Percentiles rank a stretch among this genome's conserved stretches.
Evolutionary conservation across 1,284 basidiomycete species (phyloP).

Genomic region (Leccinum laetum): DNA sequence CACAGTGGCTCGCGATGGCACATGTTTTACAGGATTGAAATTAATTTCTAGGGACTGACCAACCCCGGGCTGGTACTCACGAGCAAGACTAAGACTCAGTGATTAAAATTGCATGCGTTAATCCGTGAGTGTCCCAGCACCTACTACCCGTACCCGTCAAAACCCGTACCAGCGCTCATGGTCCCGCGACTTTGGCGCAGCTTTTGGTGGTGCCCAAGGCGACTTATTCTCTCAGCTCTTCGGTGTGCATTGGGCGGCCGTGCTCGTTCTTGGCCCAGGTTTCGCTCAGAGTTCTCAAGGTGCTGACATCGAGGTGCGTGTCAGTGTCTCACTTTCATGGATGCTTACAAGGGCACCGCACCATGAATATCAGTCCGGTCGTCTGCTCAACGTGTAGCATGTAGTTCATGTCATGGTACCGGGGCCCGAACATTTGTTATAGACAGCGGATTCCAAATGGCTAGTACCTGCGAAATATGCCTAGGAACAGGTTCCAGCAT

Average conservation of each 20-base stretch:
- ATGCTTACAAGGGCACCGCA: conserved; percentile 90
- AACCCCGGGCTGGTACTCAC: no score
- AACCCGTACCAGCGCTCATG: no score
- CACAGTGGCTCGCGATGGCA: no score
- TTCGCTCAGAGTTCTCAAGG: conserved; percentile 64
- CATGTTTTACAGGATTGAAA: no score
- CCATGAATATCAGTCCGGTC: conserved; percentile 80
- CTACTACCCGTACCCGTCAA: no score
- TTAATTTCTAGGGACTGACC: no score
- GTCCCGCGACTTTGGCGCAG: conserved; percentile 58
- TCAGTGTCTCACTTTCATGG: conserved; percentile 84
- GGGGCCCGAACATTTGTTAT: conserved; percentile 90
- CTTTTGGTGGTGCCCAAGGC: conserved; percentile 58
- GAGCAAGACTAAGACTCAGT: no score
- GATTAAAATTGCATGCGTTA: no score
- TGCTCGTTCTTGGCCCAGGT: conserved; percentile 40
- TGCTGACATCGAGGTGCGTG: conserved; percentile 80
- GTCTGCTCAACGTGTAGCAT: conserved; percentile 88
- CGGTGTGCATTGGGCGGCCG: conserved; percentile 63
- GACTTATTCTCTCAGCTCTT: conserved; percentile 93
- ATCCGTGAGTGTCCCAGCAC: no score
- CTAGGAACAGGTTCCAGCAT: conserved; percentile 83
- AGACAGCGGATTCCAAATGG: conserved; percentile 86
- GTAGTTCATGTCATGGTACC: conserved; percentile 82
- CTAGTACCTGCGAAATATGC: conserved; percentile 84